Percentiles rank a stretch among this genome's conserved stretches.
These are phyloP conservation scores for Debaryomyces castellii DNA, from an alignment of 805 yeast genomes.

Conservation along the genomic window DNA sequence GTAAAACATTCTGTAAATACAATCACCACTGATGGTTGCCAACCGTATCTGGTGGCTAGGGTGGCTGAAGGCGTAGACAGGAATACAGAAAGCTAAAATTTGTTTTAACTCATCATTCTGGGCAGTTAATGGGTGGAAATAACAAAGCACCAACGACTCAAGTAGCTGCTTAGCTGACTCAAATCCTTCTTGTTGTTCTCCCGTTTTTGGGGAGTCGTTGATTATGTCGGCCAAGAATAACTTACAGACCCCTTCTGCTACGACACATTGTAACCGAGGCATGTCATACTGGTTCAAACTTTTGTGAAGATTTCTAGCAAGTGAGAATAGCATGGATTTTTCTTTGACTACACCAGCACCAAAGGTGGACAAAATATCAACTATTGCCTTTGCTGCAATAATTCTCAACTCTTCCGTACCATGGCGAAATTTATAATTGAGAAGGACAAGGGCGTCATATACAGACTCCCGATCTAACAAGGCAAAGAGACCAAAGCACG, in stretches of 20 bases:
- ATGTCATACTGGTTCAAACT: constrained; percentile 55
- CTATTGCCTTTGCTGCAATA: constrained; percentile 65
- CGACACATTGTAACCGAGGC: constrained; percentile 70
- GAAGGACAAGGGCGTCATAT: constrained; percentile 57
- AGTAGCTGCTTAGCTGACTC: constrained; percentile 46
- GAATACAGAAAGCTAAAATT: constrained; percentile 81
- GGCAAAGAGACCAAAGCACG: constrained; percentile 78
- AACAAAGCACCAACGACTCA: constrained; percentile 68
- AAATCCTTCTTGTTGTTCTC: constrained; percentile 15
- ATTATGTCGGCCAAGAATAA: constrained; percentile 75
- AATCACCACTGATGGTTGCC: constrained; percentile 63
- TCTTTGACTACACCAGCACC: constrained; percentile 58
- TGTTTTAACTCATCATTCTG: constrained; percentile 70
- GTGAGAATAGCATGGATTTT: constrained; percentile 58
- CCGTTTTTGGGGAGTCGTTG: constrained; percentile 52
- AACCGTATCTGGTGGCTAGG: constrained; percentile 66
- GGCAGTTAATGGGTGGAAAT: constrained; percentile 68
- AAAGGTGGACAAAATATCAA: constrained; percentile 76
- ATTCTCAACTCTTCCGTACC: constrained; percentile 63
- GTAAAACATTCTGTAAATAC: constrained; percentile 56
- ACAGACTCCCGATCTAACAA: constrained; percentile 65
- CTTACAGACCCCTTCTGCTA: constrained; percentile 87
- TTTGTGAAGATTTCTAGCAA: constrained; percentile 69
- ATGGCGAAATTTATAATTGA: constrained; percentile 68
- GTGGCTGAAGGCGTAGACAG: constrained; percentile 82